A percentile compares a stretch with the other conserved stretches of the same genome.
Conservation (phyloP, 176 grass and related monocot genomes). For the Musa troglodytarum region DNA sequence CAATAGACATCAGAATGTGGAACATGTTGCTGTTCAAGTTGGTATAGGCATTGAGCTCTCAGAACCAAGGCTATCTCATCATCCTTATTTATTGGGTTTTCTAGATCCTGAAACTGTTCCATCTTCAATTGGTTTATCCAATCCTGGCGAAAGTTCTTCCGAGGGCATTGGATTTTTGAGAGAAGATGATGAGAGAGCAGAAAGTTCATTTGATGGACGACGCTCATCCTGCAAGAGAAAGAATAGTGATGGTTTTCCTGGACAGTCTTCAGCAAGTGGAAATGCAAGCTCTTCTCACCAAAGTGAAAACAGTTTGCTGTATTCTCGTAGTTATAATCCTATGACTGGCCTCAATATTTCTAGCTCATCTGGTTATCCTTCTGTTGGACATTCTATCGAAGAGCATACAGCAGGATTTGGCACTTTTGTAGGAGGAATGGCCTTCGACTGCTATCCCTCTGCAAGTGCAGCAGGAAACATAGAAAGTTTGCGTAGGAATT, state of each 20-base stretch:
- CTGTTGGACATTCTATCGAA: constrained; percentile 30
- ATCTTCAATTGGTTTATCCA: constrained; percentile 30
- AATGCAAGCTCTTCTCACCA: constrained; percentile 41
- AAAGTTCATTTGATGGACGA: constrained; percentile 46
- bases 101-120: constrained; percentile 33
- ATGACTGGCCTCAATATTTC: constrained; percentile 26
- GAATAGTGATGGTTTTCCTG: constrained; percentile 50
- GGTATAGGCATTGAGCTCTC: constrained; percentile 22
- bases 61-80: constrained; percentile 28
- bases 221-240: constrained; percentile 70
- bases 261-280: constrained; percentile 40
- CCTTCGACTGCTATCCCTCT: constrained; percentile 32
- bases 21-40: constrained; percentile 22
- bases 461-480: constrained; percentile 19
- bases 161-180: constrained; percentile 31
- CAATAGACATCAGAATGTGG: constrained; percentile 16
- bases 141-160: constrained; percentile 28
- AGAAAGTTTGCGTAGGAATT: constrained; percentile 43
- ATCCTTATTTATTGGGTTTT: constrained; percentile 36
- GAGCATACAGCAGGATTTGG: constrained; percentile 34
- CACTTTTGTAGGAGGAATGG: constrained; percentile 15
- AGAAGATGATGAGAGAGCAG: constrained; percentile 43
- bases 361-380: constrained; percentile 27
- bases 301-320: constrained; percentile 33
- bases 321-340: constrained; percentile 33